A percentile compares a stretch with the other conserved stretches of the same genome.
phyloP scores from a whole-genome alignment of 352 stramenopile species.

The Phytophthora sp. region DNA sequence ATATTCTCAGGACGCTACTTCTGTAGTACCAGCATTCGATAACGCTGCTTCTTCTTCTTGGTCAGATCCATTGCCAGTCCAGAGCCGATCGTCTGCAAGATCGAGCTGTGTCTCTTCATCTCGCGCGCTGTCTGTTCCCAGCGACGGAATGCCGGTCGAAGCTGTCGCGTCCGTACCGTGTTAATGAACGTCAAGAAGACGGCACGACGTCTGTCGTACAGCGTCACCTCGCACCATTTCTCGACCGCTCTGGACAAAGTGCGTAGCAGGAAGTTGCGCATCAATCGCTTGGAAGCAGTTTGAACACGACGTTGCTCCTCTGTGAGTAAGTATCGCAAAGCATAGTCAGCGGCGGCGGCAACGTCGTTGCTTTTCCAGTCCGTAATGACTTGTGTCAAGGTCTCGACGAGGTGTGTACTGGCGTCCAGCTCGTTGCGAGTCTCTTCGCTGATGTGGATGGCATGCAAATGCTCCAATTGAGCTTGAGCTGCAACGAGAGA shows the following conservation, averaged over 20 bases:
- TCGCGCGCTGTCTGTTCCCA: conserved; percentile 57
- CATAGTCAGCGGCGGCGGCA: conserved; percentile 59
- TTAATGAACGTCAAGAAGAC: conserved; percentile 55
- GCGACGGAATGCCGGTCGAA: conserved; percentile 60
- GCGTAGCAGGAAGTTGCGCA: conserved; percentile 50
- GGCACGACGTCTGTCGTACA: conserved; percentile 51
- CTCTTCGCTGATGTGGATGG: conserved; percentile 65
- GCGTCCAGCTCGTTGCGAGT: conserved; percentile 76
- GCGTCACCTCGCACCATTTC: conserved; percentile 53
- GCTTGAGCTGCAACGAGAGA: conserved; percentile 37
- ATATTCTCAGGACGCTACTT: conserved; percentile 49
- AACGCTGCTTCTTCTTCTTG: conserved; percentile 69
- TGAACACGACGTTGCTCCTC: conserved; percentile 58
- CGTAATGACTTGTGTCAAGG: conserved; percentile 40
- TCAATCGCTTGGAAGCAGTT: conserved; percentile 48
- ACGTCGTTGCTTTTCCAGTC: conserved; percentile 59
- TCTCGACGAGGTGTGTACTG: conserved; percentile 47
- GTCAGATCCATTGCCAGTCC: conserved; percentile 65
- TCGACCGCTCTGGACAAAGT: conserved; percentile 46
- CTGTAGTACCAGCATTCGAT: conserved; percentile 71
- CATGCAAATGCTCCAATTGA: conserved; percentile 44
- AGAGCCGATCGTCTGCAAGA: conserved; percentile 51
- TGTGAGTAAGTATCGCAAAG: conserved; percentile 66
- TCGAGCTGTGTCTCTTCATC: conserved; percentile 52
- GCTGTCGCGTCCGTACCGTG: conserved; percentile 53